Evolutionary conservation across 2,329 filamentous ascomycete genomes (phyloP), one percentile per base, ranked within the genome.

Genomic region (Tolypocladium inflatum): DNA sequence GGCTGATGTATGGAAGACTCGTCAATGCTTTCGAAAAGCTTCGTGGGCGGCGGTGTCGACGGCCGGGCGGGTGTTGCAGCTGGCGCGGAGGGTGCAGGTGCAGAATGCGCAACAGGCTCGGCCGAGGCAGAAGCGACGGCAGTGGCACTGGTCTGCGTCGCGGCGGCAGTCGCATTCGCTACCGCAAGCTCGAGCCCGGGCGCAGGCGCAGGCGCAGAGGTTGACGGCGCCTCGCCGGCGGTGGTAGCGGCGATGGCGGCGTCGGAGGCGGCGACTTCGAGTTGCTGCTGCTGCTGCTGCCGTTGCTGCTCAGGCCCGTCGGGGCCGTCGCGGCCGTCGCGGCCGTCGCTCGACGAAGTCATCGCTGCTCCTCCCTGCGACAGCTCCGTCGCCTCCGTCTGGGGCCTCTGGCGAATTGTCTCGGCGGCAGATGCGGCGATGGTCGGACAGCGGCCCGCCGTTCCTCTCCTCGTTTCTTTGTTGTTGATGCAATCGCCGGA

Each of bases 261-360:
- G 51, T n/a, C 42, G 38, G 13, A 7, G 37, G 26, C 56, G 21
- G 21, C 56, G 33, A 4, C 41, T 15, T 35, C 37, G n/a, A 13
- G 41, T 21, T 51, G 35, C 17, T 26, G n/a, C 15, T 56, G n/a
- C 54, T 26, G 54, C 37, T 19, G 39, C 54, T 45, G 59, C 39
- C n/a, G n/a, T n/a, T 48, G 43, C 15, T 51, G 33, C 19, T 17
- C 43, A 19, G 43, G 41, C 23, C 60, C 56, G 56, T 59, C 54
- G 60, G 58, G 61, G 59, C 61, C 64, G 62, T 59, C 52, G 61
- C 56, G 61, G 60, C 61, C 63, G 61, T 66, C 63, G 60, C 69
- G 72, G 72, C 71, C 74, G 70, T 70, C 74, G 70, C 74, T 74
- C 68, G 80, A 81, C 80, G 80, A 83, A 81, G 78, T 82, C 80